These are phyloP conservation scores for Nannizziopsis barbatae DNA, from an alignment of 2,329 filamentous ascomycete genomes.

Conservation along the genomic window DNA sequence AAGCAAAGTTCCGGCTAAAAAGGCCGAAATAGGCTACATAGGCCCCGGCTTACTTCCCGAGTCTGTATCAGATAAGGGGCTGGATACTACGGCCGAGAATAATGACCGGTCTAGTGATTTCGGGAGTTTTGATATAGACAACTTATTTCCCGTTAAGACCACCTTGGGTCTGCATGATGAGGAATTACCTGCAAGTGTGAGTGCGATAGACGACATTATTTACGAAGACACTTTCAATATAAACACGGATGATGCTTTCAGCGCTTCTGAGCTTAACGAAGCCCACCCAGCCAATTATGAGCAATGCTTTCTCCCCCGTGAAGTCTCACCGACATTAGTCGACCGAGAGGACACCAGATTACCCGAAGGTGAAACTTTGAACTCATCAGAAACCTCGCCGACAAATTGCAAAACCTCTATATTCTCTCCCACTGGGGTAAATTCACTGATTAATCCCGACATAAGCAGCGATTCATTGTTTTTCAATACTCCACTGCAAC, in stretches of 20 bases:
- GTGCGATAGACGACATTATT: background rate
- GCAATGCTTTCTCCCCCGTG: conserved; percentile 1
- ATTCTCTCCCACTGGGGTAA: conserved; percentile 1
- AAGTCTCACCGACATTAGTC: background rate
- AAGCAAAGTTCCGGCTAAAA: background rate
- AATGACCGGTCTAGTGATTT: background rate
- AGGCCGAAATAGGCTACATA: background rate
- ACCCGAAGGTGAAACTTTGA: background rate
- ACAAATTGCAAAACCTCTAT: background rate
- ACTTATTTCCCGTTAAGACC: background rate
- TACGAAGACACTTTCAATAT: conserved; percentile 3
- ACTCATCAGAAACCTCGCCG: background rate
- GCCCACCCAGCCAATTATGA: conserved; percentile 9
- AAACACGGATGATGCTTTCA: background rate
- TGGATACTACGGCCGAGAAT: background rate
- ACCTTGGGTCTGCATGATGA: background rate
- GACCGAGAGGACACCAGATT: background rate
- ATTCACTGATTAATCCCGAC: background rate
- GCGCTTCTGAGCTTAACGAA: background rate
- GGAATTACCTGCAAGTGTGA: background rate
- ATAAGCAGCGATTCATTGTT: conserved; percentile 11
- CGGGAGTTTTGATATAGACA: conserved; percentile 4
- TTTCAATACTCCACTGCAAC: conserved; percentile 5
- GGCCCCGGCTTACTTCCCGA: background rate
- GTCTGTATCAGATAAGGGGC: background rate